Evolutionary conservation across 768 basidiomycete species (phyloP).

Genomic region (Calocybe gangraenosa): DNA sequence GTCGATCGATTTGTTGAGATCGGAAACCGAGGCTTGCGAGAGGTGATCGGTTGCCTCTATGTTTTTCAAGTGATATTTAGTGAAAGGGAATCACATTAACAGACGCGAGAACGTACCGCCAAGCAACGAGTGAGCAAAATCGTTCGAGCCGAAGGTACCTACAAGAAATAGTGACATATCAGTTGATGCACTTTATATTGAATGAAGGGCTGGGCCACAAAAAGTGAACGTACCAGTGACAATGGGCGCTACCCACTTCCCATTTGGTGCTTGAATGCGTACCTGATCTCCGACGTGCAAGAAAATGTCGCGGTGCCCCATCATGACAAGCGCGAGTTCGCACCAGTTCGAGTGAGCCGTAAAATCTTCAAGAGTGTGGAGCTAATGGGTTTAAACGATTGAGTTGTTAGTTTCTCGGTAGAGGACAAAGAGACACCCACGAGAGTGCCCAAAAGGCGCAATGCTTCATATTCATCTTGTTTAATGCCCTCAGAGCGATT

Average conservation of each 20-base stretch:
- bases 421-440: slow-evolving; percentile 31
- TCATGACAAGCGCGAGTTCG: slow-evolving; percentile 70
- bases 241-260: slow-evolving; percentile 73
- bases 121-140: slow-evolving; percentile 75
- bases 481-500: slow-evolving; percentile 55
- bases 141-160: slow-evolving; percentile 75
- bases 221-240: slow-evolving; percentile 57
- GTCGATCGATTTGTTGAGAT: slow-evolving; percentile 76
- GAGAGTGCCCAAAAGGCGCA: slow-evolving; percentile 66
- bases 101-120: slow-evolving; percentile 41
- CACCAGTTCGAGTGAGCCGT: slow-evolving; percentile 89
- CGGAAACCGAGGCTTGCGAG: slow-evolving; percentile 75
- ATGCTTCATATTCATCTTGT: slow-evolving; percentile 73
- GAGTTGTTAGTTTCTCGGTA: background rate
- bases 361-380: slow-evolving; percentile 85
- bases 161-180: background rate
- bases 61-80: background rate
- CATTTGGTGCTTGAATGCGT: slow-evolving; percentile 68
- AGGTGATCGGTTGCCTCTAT: slow-evolving; percentile 13
- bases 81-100: background rate
- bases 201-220: background rate
- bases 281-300: slow-evolving; percentile 82
- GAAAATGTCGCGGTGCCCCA: slow-evolving; percentile 79
- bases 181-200: background rate
- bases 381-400: slow-evolving; percentile 34